Base-by-base conservation (phyloP, 169 alveolate species). In the Plasmodium vinckei region DNA sequence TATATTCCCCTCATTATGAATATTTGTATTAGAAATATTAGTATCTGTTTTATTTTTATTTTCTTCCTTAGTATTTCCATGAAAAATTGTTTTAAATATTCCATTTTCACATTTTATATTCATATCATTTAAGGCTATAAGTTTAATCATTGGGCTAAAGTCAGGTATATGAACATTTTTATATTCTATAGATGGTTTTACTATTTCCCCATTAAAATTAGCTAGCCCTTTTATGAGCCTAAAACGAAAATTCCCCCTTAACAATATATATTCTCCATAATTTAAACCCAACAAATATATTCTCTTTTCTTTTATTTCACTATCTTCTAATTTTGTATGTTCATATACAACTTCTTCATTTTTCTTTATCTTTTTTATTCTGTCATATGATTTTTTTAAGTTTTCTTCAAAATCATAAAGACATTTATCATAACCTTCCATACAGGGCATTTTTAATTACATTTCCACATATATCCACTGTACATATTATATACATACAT, bases 181-280 rank as follows among this genome's bases (percentile, higher is more conserved):
- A 60, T 82, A 82, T 25, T 70, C 69, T 21, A 54, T 46, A 12
- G 84, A 82, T 46, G 90, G 90, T 10, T 53, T 82, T 23, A 82
- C 5, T 15, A 82, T 60, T 47, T 67, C 64, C 7, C 82, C 90
- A 60, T 65, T 67, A 67, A 82, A 82, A 39, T 67, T 17, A 51
- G 21, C 59, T 39, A 82, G 19, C 44, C 90, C 90, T 46, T 67
- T 82, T 82, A 82, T 54, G 12, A 82, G 53, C 15, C 90, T 60
- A 82, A 82, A 82, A 47, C 90, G 90, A 70, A 82, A 82, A 44
- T 46, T 59, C 9, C 90, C 90, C 39, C 90, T 54, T 27, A 82
- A 17, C n/a, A 65, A 82, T 42, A 82, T 56, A 23, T 71, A 82
- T 39, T 82, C 90, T 17, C 68, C 82, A 82, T 82, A 82, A 82